These are phyloP conservation scores for Penicillium turbatum DNA, from an alignment of 495 filamentous ascomycete genomes.

Conservation along the genomic window DNA sequence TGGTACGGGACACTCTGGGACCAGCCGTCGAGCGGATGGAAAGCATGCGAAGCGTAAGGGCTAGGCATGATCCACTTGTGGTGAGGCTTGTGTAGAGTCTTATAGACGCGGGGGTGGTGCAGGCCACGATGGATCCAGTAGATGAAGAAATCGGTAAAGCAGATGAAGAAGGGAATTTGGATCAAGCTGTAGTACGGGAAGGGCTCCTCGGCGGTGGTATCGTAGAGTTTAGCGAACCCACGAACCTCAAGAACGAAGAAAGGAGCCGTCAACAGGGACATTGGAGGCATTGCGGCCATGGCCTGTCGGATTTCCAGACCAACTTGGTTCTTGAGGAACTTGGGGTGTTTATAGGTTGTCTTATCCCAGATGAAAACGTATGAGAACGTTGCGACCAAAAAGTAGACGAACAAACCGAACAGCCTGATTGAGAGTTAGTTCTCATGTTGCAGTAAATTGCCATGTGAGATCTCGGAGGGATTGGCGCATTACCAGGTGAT, in stretches of 20 bases:
- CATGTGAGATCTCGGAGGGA: neutral
- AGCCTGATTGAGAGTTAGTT: slow-evolving; percentile 51
- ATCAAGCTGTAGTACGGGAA: slow-evolving; percentile 71
- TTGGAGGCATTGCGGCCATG: slow-evolving; percentile 67
- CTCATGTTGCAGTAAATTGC: neutral
- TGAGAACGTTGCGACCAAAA: slow-evolving; percentile 74
- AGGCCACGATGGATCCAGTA: slow-evolving; percentile 93
- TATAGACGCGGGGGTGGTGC: slow-evolving; percentile 82
- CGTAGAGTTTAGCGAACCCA: slow-evolving; percentile 85
- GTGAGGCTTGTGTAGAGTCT: slow-evolving; percentile 89
- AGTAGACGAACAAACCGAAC: slow-evolving; percentile 81
- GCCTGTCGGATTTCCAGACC: slow-evolving; percentile 80
- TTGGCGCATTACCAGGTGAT: slow-evolving; percentile 70
- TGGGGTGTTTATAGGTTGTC: slow-evolving; percentile 80
- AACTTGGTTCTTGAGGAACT: slow-evolving; percentile 94
- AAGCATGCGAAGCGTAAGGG: slow-evolving; percentile 86
- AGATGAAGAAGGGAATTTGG: slow-evolving; percentile 88
- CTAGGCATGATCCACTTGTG: slow-evolving; percentile 99
- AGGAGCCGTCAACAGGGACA: slow-evolving; percentile 80
- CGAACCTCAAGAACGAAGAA: slow-evolving; percentile 79
- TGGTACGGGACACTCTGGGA: slow-evolving; percentile 92
- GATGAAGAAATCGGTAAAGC: slow-evolving; percentile 90
- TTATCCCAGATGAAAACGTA: slow-evolving; percentile 96
- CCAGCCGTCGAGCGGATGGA: slow-evolving; percentile 93
- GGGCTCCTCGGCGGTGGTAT: slow-evolving; percentile 64